Evolutionary conservation across 2,329 filamentous ascomycete genomes (phyloP), one percentile per base, ranked within the genome.

Genomic region (Diaporthe citri): DNA sequence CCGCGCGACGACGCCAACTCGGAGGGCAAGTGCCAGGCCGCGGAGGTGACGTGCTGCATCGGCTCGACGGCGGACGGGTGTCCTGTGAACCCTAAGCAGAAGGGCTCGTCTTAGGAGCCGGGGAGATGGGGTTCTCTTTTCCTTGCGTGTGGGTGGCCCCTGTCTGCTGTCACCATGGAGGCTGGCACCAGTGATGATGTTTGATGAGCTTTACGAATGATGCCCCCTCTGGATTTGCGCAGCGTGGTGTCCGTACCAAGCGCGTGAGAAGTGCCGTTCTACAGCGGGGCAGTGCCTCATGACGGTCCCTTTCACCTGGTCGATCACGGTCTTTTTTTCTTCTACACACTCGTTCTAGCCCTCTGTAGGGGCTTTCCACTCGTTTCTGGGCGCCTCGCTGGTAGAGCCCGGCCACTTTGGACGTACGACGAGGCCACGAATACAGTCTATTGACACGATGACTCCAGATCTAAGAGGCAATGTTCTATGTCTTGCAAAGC

Each of bases 1-100:
- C 72, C 75, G 48, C 64, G 51, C 22, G 75, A 76, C 55, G 48
- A 64, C 56, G 72, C 75, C 6, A 76, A 76, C 60, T 62, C 52
- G 20, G 60, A 76, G 51, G 75, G 69, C 28, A 55, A 67, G n/a
- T 76, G 75, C 41, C 39, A 51, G n/a, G 9, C 34, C 1, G 75
- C 60, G 6, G 25, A 52, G 66, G 72, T 74, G 20, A 76, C 75
- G 13, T 76, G 75, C 59, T 76, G 75, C 39, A 36, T 76, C 17
- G 75, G 75, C 12, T 51, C 67, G 2, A 28, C 6, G 22, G 64
- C 9, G 7, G 57, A 76, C n/a, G 75, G 75, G 25, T 76, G 75
- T 17, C 73, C 73, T 31, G 41, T 22, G 4, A 72, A 72, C n/a
- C 71, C 71, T 4, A 72, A 72, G 48, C 71, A 72, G 71, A 6